Base-by-base conservation (phyloP, 2,329 filamentous ascomycete species). In the Phaeosphaeriaceae sp. region DNA sequence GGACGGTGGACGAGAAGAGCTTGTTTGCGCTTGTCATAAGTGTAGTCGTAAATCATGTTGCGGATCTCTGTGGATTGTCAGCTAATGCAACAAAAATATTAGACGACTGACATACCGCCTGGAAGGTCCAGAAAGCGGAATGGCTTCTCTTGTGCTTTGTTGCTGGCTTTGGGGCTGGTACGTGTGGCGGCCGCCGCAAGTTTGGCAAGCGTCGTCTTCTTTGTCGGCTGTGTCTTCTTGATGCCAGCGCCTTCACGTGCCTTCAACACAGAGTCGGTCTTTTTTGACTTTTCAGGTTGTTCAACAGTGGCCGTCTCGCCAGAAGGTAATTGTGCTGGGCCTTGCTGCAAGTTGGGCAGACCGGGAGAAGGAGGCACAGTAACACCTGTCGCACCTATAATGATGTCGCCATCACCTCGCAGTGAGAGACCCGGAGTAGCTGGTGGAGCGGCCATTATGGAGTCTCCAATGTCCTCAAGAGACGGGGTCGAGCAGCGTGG, bases 1-100 rank as follows among this genome's bases (percentile, higher is more conserved):
- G 67, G 66, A 15, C 63, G 58, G 21, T 67, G 53, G 2, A 64
- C 52, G 0, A 71, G 39, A 0, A 70, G 52, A 7, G 64, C 61
- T 36, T 71, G 67, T 13, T 54, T 50, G 0, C 35, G 34, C 7
- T 50, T 35, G 17, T 21, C 26, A 15, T 42, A 9, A 2, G 52
- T 57, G 16, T 60, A 47, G 1, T 42, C 16, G 46, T 71, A 71
- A 17, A 71, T 56, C 12, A 55, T 17, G 47, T 71, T 71, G 4
- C 67, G 60, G 15, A 71, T 47, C 26, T 71, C 67, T 71, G 30
- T 6, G 40, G 1, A 16, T 3, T 7, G 12, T 61, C 21, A 58
- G 54, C 21, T 40, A 8, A 16, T 21, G n/a, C 30, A 26, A 15
- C 2, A 6, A 7, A n/a, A 30, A 7, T 23, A 6, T 11, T 3